Percentiles rank a stretch among this genome's conserved stretches.
Evolutionary conservation across 75 land plant genomes (phyloP).

Genomic region (Cupressus sempervirens): DNA sequence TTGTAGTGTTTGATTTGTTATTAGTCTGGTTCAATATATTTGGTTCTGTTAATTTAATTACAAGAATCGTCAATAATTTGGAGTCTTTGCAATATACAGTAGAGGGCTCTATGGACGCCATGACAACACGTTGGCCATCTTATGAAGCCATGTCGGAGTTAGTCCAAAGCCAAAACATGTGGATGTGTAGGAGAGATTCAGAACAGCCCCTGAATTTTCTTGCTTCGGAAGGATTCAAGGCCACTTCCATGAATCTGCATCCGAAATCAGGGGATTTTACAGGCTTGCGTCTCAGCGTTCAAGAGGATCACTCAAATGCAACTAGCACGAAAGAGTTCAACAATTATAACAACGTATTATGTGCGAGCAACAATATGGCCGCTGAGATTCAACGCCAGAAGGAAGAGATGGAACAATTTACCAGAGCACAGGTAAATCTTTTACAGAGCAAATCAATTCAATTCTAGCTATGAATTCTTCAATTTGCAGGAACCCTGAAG

Average conservation of each 20-base stretch:
- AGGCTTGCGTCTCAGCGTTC: conserved; percentile 3
- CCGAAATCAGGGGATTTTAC: not conserved
- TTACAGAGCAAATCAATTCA: not conserved
- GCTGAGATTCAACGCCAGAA: conserved; percentile 7
- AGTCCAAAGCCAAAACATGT: not conserved
- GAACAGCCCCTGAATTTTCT: not conserved
- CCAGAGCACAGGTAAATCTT: not conserved
- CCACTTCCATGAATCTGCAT: not conserved
- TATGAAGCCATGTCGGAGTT: not conserved
- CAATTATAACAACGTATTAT: not conserved
- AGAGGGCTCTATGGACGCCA: not conserved
- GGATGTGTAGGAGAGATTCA: conserved; percentile 3
- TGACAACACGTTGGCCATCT: not conserved
- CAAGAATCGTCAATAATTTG: too few relatives aligned
- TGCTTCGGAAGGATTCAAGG: not conserved
- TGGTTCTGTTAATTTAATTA: not conserved
- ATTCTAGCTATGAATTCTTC: not conserved
- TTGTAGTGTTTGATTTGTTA: not conserved
- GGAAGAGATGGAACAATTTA: not conserved
- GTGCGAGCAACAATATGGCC: not conserved
- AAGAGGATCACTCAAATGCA: not conserved
- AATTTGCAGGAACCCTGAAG: not conserved
- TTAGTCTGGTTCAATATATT: not conserved
- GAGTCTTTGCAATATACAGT: not conserved
- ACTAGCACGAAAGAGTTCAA: not conserved